Percentiles rank a stretch among this genome's conserved stretches.
phyloP scores from a whole-genome alignment of 495 filamentous ascomycete species.

The Delitschia confertaspora region DNA sequence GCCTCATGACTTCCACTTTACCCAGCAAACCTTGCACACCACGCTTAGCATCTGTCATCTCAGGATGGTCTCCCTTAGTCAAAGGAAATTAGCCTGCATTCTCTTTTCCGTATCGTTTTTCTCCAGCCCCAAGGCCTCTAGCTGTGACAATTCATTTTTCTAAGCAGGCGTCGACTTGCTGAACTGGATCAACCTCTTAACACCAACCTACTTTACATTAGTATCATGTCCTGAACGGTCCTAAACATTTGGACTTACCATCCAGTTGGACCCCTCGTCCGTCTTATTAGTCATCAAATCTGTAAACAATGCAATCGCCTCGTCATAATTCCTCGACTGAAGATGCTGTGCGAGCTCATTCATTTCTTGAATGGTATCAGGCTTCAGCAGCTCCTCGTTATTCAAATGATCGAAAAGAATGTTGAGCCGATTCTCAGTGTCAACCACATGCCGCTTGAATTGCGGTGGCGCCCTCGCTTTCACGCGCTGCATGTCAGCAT shows the following conservation, averaged over 20 bases:
- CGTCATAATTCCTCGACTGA: constrained; percentile 61
- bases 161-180: constrained; percentile 19
- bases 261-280: constrained; percentile 87
- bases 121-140: too few relatives aligned
- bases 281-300: constrained; percentile 74
- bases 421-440: constrained; percentile 83
- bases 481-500: constrained; percentile 76
- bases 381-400: constrained; percentile 80
- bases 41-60: too few relatives aligned
- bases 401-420: constrained; percentile 94
- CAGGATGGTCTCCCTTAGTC: too few relatives aligned
- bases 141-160: too few relatives aligned
- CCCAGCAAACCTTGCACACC: too few relatives aligned
- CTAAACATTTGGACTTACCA: constrained; percentile 61
- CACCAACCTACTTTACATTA: constrained; percentile 74
- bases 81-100: too few relatives aligned
- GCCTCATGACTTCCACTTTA: too few relatives aligned
- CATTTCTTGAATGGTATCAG: constrained; percentile 69
- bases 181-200: constrained; percentile 68
- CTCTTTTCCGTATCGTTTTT: too few relatives aligned
- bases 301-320: constrained; percentile 65
- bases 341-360: constrained; percentile 58
- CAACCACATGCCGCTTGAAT: constrained; percentile 77
- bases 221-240: too few relatives aligned
- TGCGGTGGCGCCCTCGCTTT: constrained; percentile 69